A percentile compares a stretch with the other conserved stretches of the same genome.
Conservation (phyloP, 2,329 filamentous ascomycete species). For the Westerdykella sp. region DNA sequence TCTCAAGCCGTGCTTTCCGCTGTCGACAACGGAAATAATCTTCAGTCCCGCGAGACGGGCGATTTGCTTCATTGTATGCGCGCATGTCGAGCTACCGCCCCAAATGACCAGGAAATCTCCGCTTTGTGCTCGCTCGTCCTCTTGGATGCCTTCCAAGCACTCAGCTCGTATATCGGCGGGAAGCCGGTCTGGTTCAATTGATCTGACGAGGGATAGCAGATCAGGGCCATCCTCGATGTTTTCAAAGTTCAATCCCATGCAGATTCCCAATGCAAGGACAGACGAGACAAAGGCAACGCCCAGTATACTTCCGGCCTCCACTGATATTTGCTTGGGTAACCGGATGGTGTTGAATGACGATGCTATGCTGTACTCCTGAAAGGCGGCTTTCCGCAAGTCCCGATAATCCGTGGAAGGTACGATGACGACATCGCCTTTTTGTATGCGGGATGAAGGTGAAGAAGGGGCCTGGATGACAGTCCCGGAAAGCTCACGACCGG, state of each 20-base stretch:
- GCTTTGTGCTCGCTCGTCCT: slow-evolving; percentile 48
- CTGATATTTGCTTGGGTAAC: slow-evolving; percentile 50
- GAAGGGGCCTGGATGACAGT: slow-evolving; percentile 49
- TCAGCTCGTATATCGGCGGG: slow-evolving; percentile 58
- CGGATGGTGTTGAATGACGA: slow-evolving; percentile 60
- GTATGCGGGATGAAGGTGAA: slow-evolving; percentile 44
- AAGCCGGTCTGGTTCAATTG: slow-evolving; percentile 44
- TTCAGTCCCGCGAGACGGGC: slow-evolving; percentile 60
- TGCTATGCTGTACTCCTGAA: slow-evolving; percentile 62
- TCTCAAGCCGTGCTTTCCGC: slow-evolving; percentile 55
- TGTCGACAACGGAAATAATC: slow-evolving; percentile 61
- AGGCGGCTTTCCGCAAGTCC: slow-evolving; percentile 64
- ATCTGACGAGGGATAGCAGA: slow-evolving; percentile 48
- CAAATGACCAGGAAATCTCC: slow-evolving; percentile 70
- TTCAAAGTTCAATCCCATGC: slow-evolving; percentile 61
- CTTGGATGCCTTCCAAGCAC: slow-evolving; percentile 51
- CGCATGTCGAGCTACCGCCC: slow-evolving; percentile 67
- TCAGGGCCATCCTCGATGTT: slow-evolving; percentile 52
- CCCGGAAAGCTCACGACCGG: slow-evolving; percentile 64
- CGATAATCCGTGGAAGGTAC: slow-evolving; percentile 71
- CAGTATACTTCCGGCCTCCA: slow-evolving; percentile 55
- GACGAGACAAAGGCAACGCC: slow-evolving; percentile 69
- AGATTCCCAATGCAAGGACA: slow-evolving; percentile 60
- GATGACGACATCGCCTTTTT: slow-evolving; percentile 39
- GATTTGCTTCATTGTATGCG: slow-evolving; percentile 60